phyloP scores from a whole-genome alignment of 148 eudicot genomes.

The Chenopodium formosanum region DNA sequence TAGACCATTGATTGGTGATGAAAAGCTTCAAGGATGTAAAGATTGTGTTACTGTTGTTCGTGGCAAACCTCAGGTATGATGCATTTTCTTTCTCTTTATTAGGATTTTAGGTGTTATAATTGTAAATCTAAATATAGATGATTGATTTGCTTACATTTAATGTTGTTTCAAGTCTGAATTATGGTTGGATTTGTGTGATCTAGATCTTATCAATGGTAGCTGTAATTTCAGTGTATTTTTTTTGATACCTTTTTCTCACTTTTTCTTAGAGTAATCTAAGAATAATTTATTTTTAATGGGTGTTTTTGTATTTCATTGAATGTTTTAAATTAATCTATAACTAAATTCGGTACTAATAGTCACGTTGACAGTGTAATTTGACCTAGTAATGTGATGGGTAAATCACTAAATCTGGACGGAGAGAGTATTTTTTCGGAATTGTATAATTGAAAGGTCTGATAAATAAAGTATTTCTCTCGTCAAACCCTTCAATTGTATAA shows the following conservation, averaged over 20 bases:
- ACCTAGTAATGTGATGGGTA: not conserved
- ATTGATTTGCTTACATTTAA: not conserved
- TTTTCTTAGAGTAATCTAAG: not conserved
- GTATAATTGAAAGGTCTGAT: not conserved
- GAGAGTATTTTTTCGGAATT: no score
- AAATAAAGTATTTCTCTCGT: not conserved
- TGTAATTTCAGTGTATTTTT: not conserved
- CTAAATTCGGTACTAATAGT: not conserved
- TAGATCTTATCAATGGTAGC: conserved; percentile 23
- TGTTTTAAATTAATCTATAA: not conserved
- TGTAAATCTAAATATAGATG: not conserved
- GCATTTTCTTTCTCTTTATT: not conserved
- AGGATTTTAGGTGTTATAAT: no score
- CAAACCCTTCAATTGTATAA: not conserved
- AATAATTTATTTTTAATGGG: no score
- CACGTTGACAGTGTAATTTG: not conserved
- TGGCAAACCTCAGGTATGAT: conserved; percentile 81
- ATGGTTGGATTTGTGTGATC: conserved; percentile 22
- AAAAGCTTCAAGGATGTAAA: conserved; percentile 82
- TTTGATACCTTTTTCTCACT: not conserved
- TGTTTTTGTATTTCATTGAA: not conserved
- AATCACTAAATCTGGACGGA: not conserved
- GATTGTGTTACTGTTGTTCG: conserved; percentile 78
- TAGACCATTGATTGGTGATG: conserved; percentile 89
- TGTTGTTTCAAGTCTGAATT: not conserved